Base-by-base conservation (phyloP, 2,329 filamentous ascomycete genomes). In the Calonectria fujianensis region DNA sequence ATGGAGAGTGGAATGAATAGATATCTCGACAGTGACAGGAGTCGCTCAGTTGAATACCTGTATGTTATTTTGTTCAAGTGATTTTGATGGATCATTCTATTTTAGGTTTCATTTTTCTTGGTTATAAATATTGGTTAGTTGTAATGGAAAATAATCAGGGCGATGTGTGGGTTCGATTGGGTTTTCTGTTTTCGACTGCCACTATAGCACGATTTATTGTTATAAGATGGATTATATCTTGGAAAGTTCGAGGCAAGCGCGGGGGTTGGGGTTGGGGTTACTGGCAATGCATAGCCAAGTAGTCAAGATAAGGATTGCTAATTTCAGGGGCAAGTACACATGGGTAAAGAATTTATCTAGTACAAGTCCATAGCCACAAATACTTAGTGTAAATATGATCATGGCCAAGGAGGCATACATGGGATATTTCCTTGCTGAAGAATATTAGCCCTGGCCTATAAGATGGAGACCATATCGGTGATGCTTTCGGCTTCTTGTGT, bases 1-100 rank as follows among this genome's bases (percentile, higher is more conserved):
- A 78, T 59, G 78, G 75, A 20, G 83, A 84, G n/a, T 80, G 78
- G 77, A 78, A 78, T 57, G 79, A 80, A 16, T 75, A 75, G 64
- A 18, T 50, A 31, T 31, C 14, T 66, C 24, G 24, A 59, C 13
- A 45, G 48, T 45, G 39, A 39, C 8, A 59, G 39, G 48, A 24
- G 68, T 51, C 27, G 5, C 41, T 35, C 16, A 45, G 57, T 20
- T 6, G 35, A 35, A 35, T 37, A 35, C 6, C 41, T n/a, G 20
- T 29, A 35, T 9, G 50, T 16, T 1, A 41, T 16, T 39, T 39
- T 3, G 35, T 32, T 59, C 27, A 5, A 45, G 20, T 45, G 18
- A 45, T n/a, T 45, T n/a, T 6, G 41, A n/a, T 9, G 41, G 41
- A 18, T 18, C 24, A 10, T 35, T 35, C 27, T 65, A 24, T 29